Evolutionary conservation across 768 basidiomycete genomes (phyloP), one percentile per base, ranked within the genome.

Genomic region (Boletus sp.): DNA sequence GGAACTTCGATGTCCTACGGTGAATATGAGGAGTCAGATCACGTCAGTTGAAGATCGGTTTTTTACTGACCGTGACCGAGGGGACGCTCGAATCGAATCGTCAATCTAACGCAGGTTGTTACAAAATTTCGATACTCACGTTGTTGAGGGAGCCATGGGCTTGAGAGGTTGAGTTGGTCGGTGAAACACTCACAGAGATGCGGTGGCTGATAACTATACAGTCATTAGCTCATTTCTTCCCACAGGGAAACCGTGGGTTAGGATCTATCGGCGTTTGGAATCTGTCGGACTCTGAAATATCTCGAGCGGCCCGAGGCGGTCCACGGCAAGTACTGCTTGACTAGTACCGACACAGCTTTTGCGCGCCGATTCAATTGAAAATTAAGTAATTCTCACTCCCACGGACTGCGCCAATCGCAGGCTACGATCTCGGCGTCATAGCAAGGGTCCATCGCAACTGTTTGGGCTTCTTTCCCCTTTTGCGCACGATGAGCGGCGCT

Each of bases 1-100:
- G 95, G 95, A 78, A 96, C 95, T 84, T 95, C 90, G 73, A 97
- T 86, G 70, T 86, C 84, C 90, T 93, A 66, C 57, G 57, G 47
- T 27, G 21, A 21, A 38, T 23, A 32, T 38, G 17, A 39, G 0
- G 23, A 23, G 51, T 68, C 34, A 72, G 41, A 52, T 45, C 51
- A 55, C 25, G 47, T 51, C 17, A 15, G 44, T 54, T 23, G 45
- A 50, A n/a, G 7, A 43, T 39, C 32, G 17, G 7, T 15, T 52
- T 47, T 40, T 25, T 43, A 72, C 78, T 58, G 45, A 79, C 78
- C 75, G 77, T 67, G 68, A 76, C 74, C 57, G 69, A 75, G 57
- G 78, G 78, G 64, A 79, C 78, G 51, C 78, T 79, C 44, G 3
- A 38, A 40, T 23, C 11, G 7, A 7, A 43, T 7, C 9, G 41